Evolutionary conservation across 371 early-diverging fungal species (phyloP), one percentile per base, ranked within the genome.

Genomic region (Capillidium heterosporum): DNA sequence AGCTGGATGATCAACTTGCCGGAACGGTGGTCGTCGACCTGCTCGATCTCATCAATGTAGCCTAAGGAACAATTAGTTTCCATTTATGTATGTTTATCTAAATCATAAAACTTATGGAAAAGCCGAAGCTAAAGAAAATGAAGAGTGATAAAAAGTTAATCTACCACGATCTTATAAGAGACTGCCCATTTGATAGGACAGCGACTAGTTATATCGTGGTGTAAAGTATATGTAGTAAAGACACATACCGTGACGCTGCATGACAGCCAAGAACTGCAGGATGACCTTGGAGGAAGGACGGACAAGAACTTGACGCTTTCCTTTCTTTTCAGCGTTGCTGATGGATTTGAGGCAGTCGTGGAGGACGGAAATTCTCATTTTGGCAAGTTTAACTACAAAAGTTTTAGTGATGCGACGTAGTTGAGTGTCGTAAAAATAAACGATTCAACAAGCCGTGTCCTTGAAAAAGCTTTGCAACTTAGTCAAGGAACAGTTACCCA

Each of bases 1-100:
- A 99, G 85, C 72, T 97, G 94, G 65, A 99, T 82, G 56, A 99
- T 91, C 58, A 96, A 93, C 88, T 99, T 99, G 70, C 96, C 98
- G 63, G 91, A 85, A 65, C 96, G 90, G 73, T 97, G 96, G 75
- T 99, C 98, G 72, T 99, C 95, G 63, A 99, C 84, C 67, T 87
- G 87, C 71, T 97, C 96, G 70, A 99, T 94, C 71, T 94, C 95
- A 65, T 91, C 92, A 78, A 99, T 97, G 84, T 99, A 99, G 61
- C 98, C 94, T 83, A 66, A 21, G 50, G 24, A n/a, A n/a, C n/a
- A n/a, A n/a, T n/a, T n/a, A n/a, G n/a, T n/a, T n/a, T n/a, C n/a
- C n/a, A n/a, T 31, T 50, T 57, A 39, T 31, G 32, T 21, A 39
- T 39, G 39, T 39, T 39, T 5, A 39, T 5, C 8, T 39, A 39